Evolutionary conservation across 345 rosid species (phyloP), one percentile per base, ranked within the genome.

Genomic region (Physaria fendleri): DNA sequence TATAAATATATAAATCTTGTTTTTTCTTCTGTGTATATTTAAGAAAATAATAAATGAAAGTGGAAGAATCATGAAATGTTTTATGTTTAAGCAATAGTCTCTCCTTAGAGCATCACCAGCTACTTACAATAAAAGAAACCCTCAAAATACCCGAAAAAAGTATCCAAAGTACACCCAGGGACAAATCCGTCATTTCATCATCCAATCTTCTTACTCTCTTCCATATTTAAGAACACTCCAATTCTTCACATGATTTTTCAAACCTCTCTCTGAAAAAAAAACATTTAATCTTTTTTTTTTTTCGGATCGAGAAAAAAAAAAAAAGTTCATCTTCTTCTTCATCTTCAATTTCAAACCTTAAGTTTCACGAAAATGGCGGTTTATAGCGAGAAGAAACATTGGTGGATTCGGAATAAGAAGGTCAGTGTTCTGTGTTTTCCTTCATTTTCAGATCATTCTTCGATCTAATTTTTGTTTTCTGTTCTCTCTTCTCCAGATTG

Each of bases 401-500:
- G 74, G 74, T 70, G 74, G 74, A 59, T 70, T 45, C 74, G 74
- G 5, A 70, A 70, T 27, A 70, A 63, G 30, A 70, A 62, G 74
- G 74, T 70, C 11, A 9, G 15, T 50, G 9, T n/a, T n/a, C n/a
- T n/a, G 13, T 45, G 22, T 0, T 43, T 8, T 20, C 11, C 43
- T 15, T 51, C 41, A 18, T 45, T 23, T 7, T 38, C 14, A 2
- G 34, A 46, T 61, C 44, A n/a, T n/a, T 49, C 13, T 49, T 15
- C 7, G 33, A 65, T 56, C n/a, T n/a, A n/a, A n/a, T n/a, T n/a
- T n/a, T n/a, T n/a, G n/a, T n/a, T n/a, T n/a, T n/a, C 38, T n/a
- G 32, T 18, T 2, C 0, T 35, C 2, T 13, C n/a, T 2, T 7
- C 16, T 18, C 1, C 73, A 89, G 99, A 63, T 89, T 66, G 94